Base-by-base conservation (phyloP, 331 rosid species). In the Erythrophleum ivorense region DNA sequence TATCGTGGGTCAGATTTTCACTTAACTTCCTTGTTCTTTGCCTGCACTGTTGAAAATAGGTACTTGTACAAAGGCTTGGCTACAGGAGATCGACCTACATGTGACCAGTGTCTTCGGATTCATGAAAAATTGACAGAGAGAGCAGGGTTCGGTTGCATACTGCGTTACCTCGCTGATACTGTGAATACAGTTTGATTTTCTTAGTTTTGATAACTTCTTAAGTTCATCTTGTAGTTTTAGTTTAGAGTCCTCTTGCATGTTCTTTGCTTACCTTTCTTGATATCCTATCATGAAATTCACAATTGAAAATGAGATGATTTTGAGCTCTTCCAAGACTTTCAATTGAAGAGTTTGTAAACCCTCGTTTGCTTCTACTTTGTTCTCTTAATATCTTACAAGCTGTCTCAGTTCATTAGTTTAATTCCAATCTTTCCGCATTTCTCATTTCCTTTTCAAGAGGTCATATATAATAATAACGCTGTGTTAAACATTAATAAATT, bases 71-170 rank as follows among this genome's bases (percentile, higher is more conserved):
- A 96, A 91, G 99, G 99, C 60, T 89, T 95, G 89, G 89, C 99
- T 33, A 95, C 97, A 0, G 97, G 99, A 48, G 99, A 95, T 87
- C 94, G 99, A 40, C 97, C 99, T 9, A 93, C 98, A 3, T 95
- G 99, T 11, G 99, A 95, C 31, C 97, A 91, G 71, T 92, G 97
- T 79, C 98, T 95, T 53, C 80, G 92, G 82, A 91, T 95, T 88
- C 98, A 93, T 76, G 98, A 95, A 81, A 95, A 91, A 63, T 75
- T 95, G 86, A 95, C 98, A 5, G 92, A 91, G 84, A 93, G 58
- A 85, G 99, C 99, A 71, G 99, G 99, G 69, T 82, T 89, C 73
- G 99, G 99, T 78, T 95, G 99, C 92, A 95, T 95, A 68, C 91
- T 95, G 2, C 97, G 97, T 55, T 83, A 84, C 84, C 95, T 70